Evolutionary conservation across 2,329 filamentous ascomycete species (phyloP), one percentile per base, ranked within the genome.

Genomic region (Gnomoniopsis sp.): DNA sequence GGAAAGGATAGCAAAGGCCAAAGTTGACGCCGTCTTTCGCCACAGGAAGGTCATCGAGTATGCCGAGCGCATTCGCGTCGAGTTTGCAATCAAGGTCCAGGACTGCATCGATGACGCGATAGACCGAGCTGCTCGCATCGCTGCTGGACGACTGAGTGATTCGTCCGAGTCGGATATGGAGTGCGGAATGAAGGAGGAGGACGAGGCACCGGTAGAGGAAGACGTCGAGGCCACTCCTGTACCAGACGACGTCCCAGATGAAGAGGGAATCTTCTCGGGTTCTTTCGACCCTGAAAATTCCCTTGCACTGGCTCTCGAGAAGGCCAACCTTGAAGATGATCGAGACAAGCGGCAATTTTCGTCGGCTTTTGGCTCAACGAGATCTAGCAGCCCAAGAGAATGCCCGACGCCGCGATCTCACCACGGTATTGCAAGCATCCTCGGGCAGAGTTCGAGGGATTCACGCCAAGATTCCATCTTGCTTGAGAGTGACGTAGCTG

Each of bases 1-100:
- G 0, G 91, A 95, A 71, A 87, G 84, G 67, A 84, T 91, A 43
- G 90, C 93, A 26, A 90, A 87, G 68, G 84, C 89, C 48, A 99
- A 99, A 71, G 90, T 98, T 1, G 95, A 99, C 67, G 90, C 93
- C 4, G 90, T 98, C 7, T 87, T 96, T 64, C 89, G 95, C 36
- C 91, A 98, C 72, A 88, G 93, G 53, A 88, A 89, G 66, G 96
- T 98, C 53, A 87, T 99, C 34, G 95, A 99, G 71, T 99, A 99
- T 70, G 88, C 93, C 0, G 95, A 99, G 74, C 88, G 96, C 34
- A 96, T 99, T 63, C 90, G 96, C 3, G 84, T 97, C 49, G 95
- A 99, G 68, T 96, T 97, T 68, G 89, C 93, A 30, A 85, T 96
- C 26, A 81, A 97, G 59, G 93, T 99, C 2, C 91, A 98, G 68